A percentile compares a stretch with the other conserved stretches of the same genome.
Evolutionary conservation across 2,329 filamentous ascomycete species (phyloP).

Genomic region (Thelonectria olida): DNA sequence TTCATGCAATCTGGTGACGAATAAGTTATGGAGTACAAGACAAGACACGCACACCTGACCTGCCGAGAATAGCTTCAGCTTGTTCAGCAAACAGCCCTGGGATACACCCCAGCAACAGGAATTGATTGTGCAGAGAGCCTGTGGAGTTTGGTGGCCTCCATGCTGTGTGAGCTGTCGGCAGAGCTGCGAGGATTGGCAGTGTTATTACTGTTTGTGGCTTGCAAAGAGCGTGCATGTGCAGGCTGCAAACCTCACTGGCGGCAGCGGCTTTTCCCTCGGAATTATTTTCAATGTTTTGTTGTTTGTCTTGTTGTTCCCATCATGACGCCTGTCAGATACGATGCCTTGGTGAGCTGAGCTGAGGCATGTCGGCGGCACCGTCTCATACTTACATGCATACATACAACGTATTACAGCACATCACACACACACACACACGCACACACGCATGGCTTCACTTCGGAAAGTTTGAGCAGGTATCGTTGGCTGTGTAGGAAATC

Average conservation of each 20-base stretch:
- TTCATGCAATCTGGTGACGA: background rate
- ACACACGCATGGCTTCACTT: constrained; percentile 13
- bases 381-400: constrained; percentile 24
- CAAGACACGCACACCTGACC: background rate
- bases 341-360: constrained; percentile 5
- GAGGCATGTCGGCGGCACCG: constrained; percentile 24
- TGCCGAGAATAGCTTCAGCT: background rate
- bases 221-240: constrained; percentile 23
- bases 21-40: too few species aligned
- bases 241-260: constrained; percentile 8
- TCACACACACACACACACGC: too few species aligned
- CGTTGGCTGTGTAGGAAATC: constrained; percentile 18
- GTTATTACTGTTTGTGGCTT: constrained; percentile 2
- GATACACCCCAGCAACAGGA: constrained; percentile 15
- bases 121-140: constrained; percentile 9
- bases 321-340: constrained; percentile 9
- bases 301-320: background rate
- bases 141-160: constrained; percentile 19
- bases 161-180: constrained; percentile 9
- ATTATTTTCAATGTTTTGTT: constrained; percentile 3
- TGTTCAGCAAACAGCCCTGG: background rate
- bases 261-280: constrained; percentile 28
- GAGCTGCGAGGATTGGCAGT: constrained; percentile 11
- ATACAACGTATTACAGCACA: too few species aligned
- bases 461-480: constrained; percentile 6